Conservation (phyloP, 169 alveolate genomes). For the Plasmodium reichenowi region DNA sequence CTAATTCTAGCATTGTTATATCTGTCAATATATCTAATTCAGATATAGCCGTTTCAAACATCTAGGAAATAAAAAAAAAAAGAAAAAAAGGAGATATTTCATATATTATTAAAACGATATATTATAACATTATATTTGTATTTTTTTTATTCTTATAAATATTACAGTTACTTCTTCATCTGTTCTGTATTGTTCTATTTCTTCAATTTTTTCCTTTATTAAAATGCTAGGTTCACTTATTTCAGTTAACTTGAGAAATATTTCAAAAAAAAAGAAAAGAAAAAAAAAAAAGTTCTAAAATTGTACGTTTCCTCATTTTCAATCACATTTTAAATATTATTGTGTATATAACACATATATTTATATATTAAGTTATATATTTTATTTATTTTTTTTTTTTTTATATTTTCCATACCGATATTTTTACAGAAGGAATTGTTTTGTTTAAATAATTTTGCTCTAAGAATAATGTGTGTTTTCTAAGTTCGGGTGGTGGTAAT, state of each 20-base stretch:
- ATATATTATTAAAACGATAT: neutral
- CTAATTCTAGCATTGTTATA: conserved; percentile 61
- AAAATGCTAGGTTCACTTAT: conserved; percentile 58
- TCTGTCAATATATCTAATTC: conserved; percentile 63
- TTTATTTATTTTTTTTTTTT: neutral
- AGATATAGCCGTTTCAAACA: conserved; percentile 74
- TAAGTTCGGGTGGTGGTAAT: conserved; percentile 73
- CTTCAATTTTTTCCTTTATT: conserved; percentile 71
- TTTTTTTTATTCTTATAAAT: neutral
- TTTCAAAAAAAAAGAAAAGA: neutral
- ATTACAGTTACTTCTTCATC: conserved; percentile 74
- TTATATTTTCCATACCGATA: conserved; percentile 21
- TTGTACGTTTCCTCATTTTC: neutral
- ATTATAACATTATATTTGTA: too few species aligned
- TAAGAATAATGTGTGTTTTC: conserved; percentile 56
- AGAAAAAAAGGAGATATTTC: neutral
- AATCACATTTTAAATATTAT: neutral
- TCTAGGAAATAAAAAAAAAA: conserved; percentile 6
- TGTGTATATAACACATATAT: neutral
- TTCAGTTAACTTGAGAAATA: conserved; percentile 33
- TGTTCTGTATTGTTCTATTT: conserved; percentile 66
- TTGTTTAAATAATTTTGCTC: conserved; percentile 47
- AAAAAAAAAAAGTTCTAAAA: neutral
- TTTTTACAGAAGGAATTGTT: conserved; percentile 61
- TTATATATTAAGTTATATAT: neutral